Conservation (phyloP, 2,329 filamentous ascomycete species). For the Trichoderma polysporum region DNA sequence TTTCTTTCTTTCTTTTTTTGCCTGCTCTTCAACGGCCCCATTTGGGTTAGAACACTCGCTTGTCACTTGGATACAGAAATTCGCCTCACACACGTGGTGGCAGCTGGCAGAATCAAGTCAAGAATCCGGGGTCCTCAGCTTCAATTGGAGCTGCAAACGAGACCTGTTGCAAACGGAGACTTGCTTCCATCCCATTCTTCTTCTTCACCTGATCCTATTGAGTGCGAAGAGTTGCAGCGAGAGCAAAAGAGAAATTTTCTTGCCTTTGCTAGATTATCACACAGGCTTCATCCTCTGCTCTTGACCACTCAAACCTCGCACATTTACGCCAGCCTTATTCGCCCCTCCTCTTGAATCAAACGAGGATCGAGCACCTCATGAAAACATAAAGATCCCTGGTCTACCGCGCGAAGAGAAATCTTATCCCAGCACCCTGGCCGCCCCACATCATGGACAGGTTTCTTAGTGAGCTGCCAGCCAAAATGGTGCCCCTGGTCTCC, state of each 20-base stretch:
- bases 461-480: conserved; percentile 15
- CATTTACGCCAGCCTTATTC: neutral
- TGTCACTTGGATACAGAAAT: neutral
- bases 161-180: neutral
- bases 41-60: conserved; percentile 19
- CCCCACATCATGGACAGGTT: conserved; percentile 21
- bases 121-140: neutral
- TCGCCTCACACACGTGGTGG: conserved; percentile 13
- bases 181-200: neutral
- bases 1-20: neutral
- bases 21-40: neutral
- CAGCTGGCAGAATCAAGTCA: conserved; percentile 8
- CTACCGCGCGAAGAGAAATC: conserved; percentile 8
- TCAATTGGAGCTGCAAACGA: neutral
- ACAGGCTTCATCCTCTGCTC: neutral
- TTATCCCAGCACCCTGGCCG: conserved; percentile 5
- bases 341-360: neutral
- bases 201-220: neutral
- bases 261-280: neutral
- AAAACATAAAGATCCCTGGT: conserved; percentile 5
- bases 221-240: neutral
- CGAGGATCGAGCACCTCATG: conserved; percentile 1
- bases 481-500: conserved; percentile 10
- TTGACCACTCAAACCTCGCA: neutral
- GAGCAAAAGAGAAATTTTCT: neutral